Evolutionary conservation across 2,329 filamentous ascomycete species (phyloP).

Genomic region (Gnomoniopsis smithogilvyi): DNA sequence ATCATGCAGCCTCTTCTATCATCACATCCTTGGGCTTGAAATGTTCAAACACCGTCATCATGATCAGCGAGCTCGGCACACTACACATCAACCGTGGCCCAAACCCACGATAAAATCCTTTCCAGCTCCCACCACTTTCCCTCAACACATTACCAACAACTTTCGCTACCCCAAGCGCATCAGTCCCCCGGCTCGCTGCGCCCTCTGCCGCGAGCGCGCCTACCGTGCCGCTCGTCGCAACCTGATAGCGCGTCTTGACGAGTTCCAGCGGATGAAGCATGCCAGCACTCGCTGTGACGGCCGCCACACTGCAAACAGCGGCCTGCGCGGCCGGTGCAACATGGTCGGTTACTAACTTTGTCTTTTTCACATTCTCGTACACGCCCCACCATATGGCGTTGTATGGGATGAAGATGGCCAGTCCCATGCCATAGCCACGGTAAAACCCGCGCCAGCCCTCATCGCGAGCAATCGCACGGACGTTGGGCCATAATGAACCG

Average conservation of each 20-base stretch:
- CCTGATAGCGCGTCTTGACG: background rate
- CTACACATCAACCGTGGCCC: background rate
- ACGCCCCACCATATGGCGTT: background rate
- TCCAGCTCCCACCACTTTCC: background rate
- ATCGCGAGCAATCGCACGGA: background rate
- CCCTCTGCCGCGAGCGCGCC: background rate
- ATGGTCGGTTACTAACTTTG: background rate
- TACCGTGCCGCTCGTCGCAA: background rate
- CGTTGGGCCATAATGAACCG: background rate
- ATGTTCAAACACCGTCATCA: background rate
- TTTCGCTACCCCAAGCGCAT: background rate
- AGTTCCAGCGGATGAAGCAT: background rate
- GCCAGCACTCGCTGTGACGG: background rate
- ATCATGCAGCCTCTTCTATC: too few species aligned
- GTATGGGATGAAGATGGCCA: background rate
- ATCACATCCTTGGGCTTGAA: background rate
- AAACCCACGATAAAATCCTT: background rate
- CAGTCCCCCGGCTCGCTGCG: background rate
- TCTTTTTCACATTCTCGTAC: background rate
- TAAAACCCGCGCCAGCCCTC: background rate
- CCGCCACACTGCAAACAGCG: background rate
- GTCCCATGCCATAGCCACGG: background rate
- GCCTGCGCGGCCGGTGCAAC: background rate
- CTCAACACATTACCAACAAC: background rate
- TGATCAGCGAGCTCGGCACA: background rate